These are phyloP conservation scores for Microcera coccophila DNA, from an alignment of 2,329 filamentous ascomycete genomes.

Conservation along the genomic window DNA sequence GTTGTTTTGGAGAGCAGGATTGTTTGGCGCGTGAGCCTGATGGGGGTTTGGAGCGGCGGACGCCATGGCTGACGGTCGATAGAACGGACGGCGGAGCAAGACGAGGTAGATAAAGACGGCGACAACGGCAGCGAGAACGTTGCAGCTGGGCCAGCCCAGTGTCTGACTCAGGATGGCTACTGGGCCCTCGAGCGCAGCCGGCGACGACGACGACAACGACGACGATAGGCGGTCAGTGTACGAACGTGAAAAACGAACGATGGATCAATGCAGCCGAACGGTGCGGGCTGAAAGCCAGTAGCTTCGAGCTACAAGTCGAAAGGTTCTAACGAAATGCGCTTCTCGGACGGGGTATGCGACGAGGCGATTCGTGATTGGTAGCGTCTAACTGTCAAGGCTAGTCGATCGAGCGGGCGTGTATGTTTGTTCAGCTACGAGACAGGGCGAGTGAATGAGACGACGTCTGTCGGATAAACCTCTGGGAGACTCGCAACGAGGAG, in stretches of 20 bases:
- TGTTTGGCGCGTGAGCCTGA: conserved; percentile 30
- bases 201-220: conserved; percentile 11
- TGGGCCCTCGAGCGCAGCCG: conserved; percentile 23
- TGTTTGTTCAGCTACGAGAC: not conserved
- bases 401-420: not conserved
- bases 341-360: conserved; percentile 8
- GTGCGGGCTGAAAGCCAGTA: conserved; percentile 17
- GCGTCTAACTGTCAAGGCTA: conserved; percentile 21
- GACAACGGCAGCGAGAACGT: conserved; percentile 14
- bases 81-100: conserved; percentile 13
- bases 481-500: conserved; percentile 4
- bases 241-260: conserved; percentile 1
- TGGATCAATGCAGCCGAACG: conserved; percentile 10
- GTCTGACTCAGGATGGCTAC: conserved; percentile 24
- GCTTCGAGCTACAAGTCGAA: conserved; percentile 17
- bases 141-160: conserved; percentile 28
- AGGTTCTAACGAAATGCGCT: conserved; percentile 1
- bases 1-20: conserved; percentile 26
- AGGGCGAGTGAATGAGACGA: conserved; percentile 2
- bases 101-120: conserved; percentile 5
- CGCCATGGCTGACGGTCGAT: conserved; percentile 31
- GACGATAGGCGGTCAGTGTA: conserved; percentile 11
- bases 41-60: conserved; percentile 34
- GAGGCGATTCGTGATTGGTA: conserved; percentile 29
- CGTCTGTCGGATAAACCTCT: conserved; percentile 6